Evolutionary conservation across 192 early-diverging fungal genomes (phyloP).

Genomic region (Glomus cerebriforme): DNA sequence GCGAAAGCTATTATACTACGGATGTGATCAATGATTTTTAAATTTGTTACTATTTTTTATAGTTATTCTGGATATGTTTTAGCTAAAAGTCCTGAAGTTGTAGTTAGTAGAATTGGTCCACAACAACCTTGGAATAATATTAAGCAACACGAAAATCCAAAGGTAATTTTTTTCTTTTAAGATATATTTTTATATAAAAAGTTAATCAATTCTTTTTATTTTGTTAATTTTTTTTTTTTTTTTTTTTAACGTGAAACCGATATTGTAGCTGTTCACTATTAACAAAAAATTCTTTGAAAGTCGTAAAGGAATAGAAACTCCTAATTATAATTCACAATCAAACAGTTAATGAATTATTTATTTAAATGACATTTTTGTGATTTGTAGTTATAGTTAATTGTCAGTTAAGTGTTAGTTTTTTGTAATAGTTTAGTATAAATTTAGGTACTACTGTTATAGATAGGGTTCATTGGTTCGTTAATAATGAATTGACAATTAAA

Average conservation of each 20-base stretch:
- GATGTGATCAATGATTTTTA: background rate
- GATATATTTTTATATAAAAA: too few relatives aligned
- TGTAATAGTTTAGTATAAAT: too few relatives aligned
- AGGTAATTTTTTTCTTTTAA: background rate
- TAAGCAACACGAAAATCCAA: slow-evolving; percentile 5
- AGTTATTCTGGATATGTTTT: slow-evolving; percentile 3
- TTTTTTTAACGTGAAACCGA: background rate
- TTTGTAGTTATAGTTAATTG: too few relatives aligned
- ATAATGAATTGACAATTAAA: too few relatives aligned
- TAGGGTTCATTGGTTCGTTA: too few relatives aligned
- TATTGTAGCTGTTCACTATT: background rate
- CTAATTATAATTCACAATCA: background rate
- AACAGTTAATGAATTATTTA: too few relatives aligned
- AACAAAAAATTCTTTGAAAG: slow-evolving; percentile 1
- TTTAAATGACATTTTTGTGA: too few relatives aligned
- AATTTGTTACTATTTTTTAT: background rate
- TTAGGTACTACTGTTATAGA: too few relatives aligned
- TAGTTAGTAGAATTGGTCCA: background rate
- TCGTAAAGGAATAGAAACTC: background rate
- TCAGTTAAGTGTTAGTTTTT: too few relatives aligned
- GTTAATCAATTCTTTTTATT: background rate
- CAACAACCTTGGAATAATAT: slow-evolving; percentile 14
- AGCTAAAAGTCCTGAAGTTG: background rate
- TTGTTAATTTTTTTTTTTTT: background rate
- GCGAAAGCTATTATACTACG: background rate